These are phyloP conservation scores for Sutorius eximius DNA, from an alignment of 1,284 basidiomycete genomes.

Conservation along the genomic window DNA sequence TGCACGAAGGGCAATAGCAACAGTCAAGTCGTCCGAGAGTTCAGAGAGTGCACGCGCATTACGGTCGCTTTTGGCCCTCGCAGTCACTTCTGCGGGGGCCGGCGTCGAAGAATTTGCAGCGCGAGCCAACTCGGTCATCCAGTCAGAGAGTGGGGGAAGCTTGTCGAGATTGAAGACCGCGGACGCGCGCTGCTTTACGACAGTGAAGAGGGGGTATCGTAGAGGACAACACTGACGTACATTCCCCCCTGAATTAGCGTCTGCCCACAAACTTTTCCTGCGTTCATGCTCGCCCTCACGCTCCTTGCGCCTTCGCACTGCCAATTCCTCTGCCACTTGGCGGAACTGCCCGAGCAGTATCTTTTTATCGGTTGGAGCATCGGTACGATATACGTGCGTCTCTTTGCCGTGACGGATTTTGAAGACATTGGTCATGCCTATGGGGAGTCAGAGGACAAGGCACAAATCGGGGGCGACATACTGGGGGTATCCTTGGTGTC, in stretches of 20 bases:
- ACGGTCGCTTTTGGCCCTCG: constrained; percentile 71
- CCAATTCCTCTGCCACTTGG: constrained; percentile 88
- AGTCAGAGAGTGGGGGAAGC: constrained; percentile 60
- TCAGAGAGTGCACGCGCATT: constrained; percentile 87
- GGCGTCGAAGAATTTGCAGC: constrained; percentile 31
- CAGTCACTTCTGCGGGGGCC: constrained; percentile 27
- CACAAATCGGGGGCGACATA: constrained; percentile 39
- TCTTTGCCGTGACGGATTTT: constrained; percentile 94
- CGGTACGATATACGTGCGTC: constrained; percentile 89
- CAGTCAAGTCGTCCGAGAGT: constrained; percentile 88
- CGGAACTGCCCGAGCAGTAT: constrained; percentile 83
- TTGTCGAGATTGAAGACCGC: constrained; percentile 34
- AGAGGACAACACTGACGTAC: constrained; percentile 41
- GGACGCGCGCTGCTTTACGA: constrained; percentile 37
- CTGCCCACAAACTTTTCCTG: constrained; percentile 76
- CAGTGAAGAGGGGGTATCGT: constrained; percentile 18
- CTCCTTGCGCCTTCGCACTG: constrained; percentile 86
- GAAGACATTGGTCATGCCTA: constrained; percentile 93
- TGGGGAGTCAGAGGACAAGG: constrained; percentile 3
- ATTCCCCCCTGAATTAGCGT: constrained; percentile 55
- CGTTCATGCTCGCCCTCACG: constrained; percentile 89
- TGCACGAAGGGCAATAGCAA: constrained; percentile 86
- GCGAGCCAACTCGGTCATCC: constrained; percentile 64
- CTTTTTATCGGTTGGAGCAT: constrained; percentile 83
- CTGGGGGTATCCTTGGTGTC: constrained; percentile 94